phyloP scores from a whole-genome alignment of 1,284 basidiomycete species.

The Malassezia slooffiae region DNA sequence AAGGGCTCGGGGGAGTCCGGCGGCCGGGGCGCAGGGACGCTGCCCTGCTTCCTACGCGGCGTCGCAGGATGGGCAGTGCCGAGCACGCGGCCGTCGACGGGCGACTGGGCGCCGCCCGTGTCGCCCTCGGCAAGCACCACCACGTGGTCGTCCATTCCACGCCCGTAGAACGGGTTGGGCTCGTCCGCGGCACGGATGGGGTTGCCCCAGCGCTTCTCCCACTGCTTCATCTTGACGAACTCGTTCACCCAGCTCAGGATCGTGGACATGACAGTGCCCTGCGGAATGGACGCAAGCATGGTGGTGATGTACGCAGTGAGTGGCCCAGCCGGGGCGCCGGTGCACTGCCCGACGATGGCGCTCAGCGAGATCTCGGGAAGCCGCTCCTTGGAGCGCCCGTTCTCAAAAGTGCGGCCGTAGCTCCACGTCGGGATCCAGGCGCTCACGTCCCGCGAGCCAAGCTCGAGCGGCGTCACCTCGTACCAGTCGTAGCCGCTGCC shows the following conservation, averaged over 20 bases:
- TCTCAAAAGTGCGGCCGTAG: conserved; percentile 40
- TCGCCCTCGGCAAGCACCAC: no score
- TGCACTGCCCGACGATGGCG: conserved; percentile 44
- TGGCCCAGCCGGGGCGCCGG: conserved; percentile 43
- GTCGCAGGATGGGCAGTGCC: no score
- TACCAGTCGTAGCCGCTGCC: conserved; percentile 39
- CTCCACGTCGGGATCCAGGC: conserved; percentile 47
- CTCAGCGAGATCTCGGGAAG: conserved; percentile 32
- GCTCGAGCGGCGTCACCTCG: conserved; percentile 43
- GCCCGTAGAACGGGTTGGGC: conserved; percentile 41
- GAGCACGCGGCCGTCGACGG: no score
- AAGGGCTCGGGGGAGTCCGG: no score
- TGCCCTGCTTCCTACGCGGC: no score
- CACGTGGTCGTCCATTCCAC: conserved; percentile 12
- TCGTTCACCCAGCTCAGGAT: conserved; percentile 30
- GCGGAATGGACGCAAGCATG: conserved; percentile 34
- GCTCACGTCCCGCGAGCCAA: conserved; percentile 41
- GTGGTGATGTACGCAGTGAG: conserved; percentile 40
- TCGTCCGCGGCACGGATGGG: conserved; percentile 43
- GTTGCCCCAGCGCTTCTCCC: conserved; percentile 42
- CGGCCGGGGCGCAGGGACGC: no score
- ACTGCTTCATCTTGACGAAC: conserved; percentile 34
- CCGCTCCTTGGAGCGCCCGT: conserved; percentile 26
- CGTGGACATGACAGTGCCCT: conserved; percentile 29
- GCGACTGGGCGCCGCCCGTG: no score